These are phyloP conservation scores for Fistulinella cinereoalba DNA, from an alignment of 1,284 basidiomycete species.

Conservation along the genomic window DNA sequence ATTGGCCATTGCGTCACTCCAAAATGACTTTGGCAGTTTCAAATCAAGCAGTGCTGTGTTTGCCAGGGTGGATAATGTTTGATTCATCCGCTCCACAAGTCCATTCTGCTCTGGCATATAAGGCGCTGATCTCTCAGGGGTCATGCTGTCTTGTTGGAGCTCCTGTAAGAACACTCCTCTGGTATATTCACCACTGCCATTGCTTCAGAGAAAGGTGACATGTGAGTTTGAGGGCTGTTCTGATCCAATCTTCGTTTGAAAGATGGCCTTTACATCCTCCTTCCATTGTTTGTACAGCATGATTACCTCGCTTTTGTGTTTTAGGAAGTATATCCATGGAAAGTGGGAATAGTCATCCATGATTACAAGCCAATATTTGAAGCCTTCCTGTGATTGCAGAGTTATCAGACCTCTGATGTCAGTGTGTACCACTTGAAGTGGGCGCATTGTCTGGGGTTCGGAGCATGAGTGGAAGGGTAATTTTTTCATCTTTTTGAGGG, in stretches of 20 bases:
- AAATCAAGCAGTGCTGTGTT: constrained; percentile 19
- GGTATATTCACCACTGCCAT: not conserved
- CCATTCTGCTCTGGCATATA: constrained; percentile 5
- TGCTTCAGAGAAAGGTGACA: not conserved
- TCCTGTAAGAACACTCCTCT: constrained; percentile 19
- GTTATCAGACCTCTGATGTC: constrained; percentile 33
- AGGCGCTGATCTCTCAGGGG: not conserved
- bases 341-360: constrained; percentile 30
- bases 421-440: constrained; percentile 30
- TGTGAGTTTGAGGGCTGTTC: not conserved
- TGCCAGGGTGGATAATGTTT: constrained; percentile 25
- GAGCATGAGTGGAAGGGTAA: no score
- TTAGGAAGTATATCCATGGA: constrained; percentile 10
- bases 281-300: constrained; percentile 19
- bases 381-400: no score
- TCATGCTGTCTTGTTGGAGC: constrained; percentile 15
- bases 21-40: no score
- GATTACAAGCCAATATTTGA: constrained; percentile 36
- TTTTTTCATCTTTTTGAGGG: no score
- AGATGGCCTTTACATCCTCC: constrained; percentile 14
- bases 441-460: no score
- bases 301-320: constrained; percentile 8
- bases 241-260: constrained; percentile 14
- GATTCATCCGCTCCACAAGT: constrained; percentile 23
- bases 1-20: constrained; percentile 27